These are phyloP conservation scores for Arthrobotrys iridis DNA, from an alignment of 2,329 filamentous ascomycete genomes.

Conservation along the genomic window DNA sequence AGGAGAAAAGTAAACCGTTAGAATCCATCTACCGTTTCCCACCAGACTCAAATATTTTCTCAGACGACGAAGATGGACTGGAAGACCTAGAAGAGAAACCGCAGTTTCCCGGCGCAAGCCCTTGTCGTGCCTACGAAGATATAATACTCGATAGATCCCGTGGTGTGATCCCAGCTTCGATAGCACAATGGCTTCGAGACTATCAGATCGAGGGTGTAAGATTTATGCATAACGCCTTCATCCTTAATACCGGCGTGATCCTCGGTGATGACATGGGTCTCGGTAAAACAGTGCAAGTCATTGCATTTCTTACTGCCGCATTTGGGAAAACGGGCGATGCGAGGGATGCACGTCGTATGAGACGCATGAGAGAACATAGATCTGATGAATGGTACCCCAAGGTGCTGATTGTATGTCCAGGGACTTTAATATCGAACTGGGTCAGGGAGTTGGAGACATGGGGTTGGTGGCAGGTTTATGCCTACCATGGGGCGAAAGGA, in stretches of 20 bases:
- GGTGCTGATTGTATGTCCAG: slow-evolving; percentile 86
- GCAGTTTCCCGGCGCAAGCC: slow-evolving; percentile 76
- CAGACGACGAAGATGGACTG: slow-evolving; percentile 62
- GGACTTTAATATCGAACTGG: slow-evolving; percentile 91
- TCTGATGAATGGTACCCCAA: slow-evolving; percentile 79
- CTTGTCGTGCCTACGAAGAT: slow-evolving; percentile 76
- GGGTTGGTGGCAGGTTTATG: slow-evolving; percentile 94
- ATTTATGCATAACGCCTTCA: slow-evolving; percentile 88
- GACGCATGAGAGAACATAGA: slow-evolving; percentile 74
- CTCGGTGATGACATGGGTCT: slow-evolving; percentile 97
- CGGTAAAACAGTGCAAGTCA: slow-evolving; percentile 96
- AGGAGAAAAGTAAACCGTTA: slow-evolving; percentile 48
- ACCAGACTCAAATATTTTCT: slow-evolving; percentile 62
- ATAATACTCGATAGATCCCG: slow-evolving; percentile 78
- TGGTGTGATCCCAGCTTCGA: slow-evolving; percentile 84
- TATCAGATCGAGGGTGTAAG: slow-evolving; percentile 88
- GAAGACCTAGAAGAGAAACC: slow-evolving; percentile 69
- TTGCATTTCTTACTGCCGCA: slow-evolving; percentile 86
- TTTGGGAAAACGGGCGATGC: slow-evolving; percentile 95
- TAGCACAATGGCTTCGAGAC: slow-evolving; percentile 89
- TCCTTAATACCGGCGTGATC: slow-evolving; percentile 89
- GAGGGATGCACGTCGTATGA: slow-evolving; percentile 84
- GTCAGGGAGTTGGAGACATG: slow-evolving; percentile 83
- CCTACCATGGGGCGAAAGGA: slow-evolving; percentile 76
- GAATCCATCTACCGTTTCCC: slow-evolving; percentile 55